Conservation (phyloP, 1,139 yeast genomes). For the Taiozyma sp. region DNA sequence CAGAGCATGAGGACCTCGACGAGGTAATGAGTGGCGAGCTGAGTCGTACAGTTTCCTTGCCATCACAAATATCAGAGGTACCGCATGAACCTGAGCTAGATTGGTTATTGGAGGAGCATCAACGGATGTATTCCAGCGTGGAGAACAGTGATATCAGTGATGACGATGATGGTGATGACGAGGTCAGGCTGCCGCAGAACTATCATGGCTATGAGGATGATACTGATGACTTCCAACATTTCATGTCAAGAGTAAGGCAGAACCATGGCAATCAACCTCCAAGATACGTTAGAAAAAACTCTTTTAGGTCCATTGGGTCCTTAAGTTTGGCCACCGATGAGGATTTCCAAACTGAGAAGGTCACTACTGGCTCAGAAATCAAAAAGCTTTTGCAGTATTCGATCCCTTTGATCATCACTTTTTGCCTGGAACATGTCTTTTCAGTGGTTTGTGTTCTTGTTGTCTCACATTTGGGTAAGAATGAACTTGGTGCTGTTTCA, state of each 20-base stretch:
- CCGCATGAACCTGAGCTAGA: conserved; percentile 40
- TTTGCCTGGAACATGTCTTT: conserved; percentile 66
- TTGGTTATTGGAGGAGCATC: conserved; percentile 70
- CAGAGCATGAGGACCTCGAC: conserved; percentile 35
- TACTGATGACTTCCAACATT: conserved; percentile 25
- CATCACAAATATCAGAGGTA: conserved; percentile 53
- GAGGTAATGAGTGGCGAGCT: conserved; percentile 44
- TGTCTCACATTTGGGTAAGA: conserved; percentile 70
- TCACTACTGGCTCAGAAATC: conserved; percentile 43
- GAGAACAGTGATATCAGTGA: conserved; percentile 17
- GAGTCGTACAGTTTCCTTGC: conserved; percentile 46
- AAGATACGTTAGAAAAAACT: conserved; percentile 26
- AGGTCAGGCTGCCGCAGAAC: conserved; percentile 14
- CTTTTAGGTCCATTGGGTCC: conserved; percentile 28
- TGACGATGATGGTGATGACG: conserved; percentile 11
- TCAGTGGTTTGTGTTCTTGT: conserved; percentile 67
- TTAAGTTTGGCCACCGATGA: conserved; percentile 28
- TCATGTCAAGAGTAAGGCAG: conserved; percentile 24
- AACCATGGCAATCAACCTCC: conserved; percentile 20
- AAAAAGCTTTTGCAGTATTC: conserved; percentile 49
- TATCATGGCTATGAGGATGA: conserved; percentile 37
- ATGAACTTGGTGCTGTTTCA: conserved; percentile 76
- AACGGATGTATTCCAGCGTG: conserved; percentile 46
- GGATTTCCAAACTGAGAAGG: conserved; percentile 40
- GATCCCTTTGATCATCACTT: conserved; percentile 61